Percentiles rank a stretch among this genome's conserved stretches.
phyloP scores from a whole-genome alignment of 495 filamentous ascomycete species.

The Hyphodiscus hymeniophilus region DNA sequence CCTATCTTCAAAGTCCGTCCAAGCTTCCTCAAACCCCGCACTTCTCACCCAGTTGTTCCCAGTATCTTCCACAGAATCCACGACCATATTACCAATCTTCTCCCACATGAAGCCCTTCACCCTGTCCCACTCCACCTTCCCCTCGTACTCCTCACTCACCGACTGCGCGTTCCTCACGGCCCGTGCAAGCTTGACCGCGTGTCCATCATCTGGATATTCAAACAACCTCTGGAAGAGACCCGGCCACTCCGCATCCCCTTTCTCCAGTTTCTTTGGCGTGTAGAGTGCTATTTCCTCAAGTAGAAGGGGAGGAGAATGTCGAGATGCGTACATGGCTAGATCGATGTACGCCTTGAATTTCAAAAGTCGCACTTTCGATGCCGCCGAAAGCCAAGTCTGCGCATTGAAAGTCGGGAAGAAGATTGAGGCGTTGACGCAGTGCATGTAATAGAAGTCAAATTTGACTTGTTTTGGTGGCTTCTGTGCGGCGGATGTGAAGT shows the following conservation, averaged over 20 bases:
- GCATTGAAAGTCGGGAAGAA: slow-evolving; percentile 50
- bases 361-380: slow-evolving; percentile 50
- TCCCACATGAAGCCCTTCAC: slow-evolving; percentile 65
- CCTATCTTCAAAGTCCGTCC: slow-evolving; percentile 31
- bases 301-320: slow-evolving; percentile 40
- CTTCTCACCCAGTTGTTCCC: slow-evolving; percentile 46
- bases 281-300: slow-evolving; percentile 48
- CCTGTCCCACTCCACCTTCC: slow-evolving; percentile 32
- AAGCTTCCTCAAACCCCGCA: slow-evolving; percentile 49
- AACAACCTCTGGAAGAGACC: slow-evolving; percentile 48
- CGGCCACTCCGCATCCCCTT: slow-evolving; percentile 10
- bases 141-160: slow-evolving; percentile 37
- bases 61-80: slow-evolving; percentile 44
- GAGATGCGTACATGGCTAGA: slow-evolving; percentile 55
- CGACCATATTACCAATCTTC: slow-evolving; percentile 56
- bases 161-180: slow-evolving; percentile 52
- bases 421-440: slow-evolving; percentile 53
- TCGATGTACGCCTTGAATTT: slow-evolving; percentile 58
- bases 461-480: slow-evolving; percentile 44
- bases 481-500: slow-evolving; percentile 55
- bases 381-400: slow-evolving; percentile 27
- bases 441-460: slow-evolving; percentile 80
- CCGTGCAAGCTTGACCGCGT: slow-evolving; percentile 63
- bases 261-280: slow-evolving; percentile 7
- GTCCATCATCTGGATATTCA: slow-evolving; percentile 63